Evolutionary conservation across 805 yeast species (phyloP), one percentile per base, ranked within the genome.

Genomic region (Candida maesae): DNA sequence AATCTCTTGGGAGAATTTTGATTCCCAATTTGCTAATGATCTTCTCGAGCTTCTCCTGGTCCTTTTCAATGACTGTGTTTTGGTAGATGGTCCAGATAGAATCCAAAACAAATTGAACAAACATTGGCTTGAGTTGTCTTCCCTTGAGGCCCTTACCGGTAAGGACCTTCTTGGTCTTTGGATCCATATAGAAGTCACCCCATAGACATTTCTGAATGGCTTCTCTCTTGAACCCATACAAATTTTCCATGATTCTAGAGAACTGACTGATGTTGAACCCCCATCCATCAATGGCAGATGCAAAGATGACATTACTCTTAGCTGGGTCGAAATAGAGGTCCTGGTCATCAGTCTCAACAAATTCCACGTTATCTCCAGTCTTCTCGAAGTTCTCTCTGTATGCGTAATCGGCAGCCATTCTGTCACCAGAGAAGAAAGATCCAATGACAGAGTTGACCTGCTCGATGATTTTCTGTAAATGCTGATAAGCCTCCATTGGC

Each of bases 371-470:
- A 13, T 56, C 66, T 15, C 47, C 66, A 14, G 62, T 58, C 36
- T 60, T 56, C 45, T 78, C 81, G 19, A 79, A 71, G 32, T 71
- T 67, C 55, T 84, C 91, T 61, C 88, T 73, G 81, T 86, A 83
- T 6, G 74, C 64, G 56, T 81, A 67, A 64, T 89, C 97, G 45
- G 86, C 93, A 48, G 85, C 82, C 85, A 89, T 88, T 59, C 95
- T 71, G 58, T 88, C 95, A 26, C 97, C 96, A 1, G 95, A 88
- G 60, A 74, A 91, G 57, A 93, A 88, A 0, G 95, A 80, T 0
- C 98, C 99, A 50, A 90, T 76, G 19, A 93, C 95, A 0, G 96
- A 90, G 58, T 93, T 93, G 14, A 90, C 96, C 59, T 90, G 96
- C 58, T 93, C 98, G 18, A 93, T 78, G 15, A 86, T 74, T 53